Conservation (phyloP, 331 rosid species). For the Prunus yedoensis region DNA sequence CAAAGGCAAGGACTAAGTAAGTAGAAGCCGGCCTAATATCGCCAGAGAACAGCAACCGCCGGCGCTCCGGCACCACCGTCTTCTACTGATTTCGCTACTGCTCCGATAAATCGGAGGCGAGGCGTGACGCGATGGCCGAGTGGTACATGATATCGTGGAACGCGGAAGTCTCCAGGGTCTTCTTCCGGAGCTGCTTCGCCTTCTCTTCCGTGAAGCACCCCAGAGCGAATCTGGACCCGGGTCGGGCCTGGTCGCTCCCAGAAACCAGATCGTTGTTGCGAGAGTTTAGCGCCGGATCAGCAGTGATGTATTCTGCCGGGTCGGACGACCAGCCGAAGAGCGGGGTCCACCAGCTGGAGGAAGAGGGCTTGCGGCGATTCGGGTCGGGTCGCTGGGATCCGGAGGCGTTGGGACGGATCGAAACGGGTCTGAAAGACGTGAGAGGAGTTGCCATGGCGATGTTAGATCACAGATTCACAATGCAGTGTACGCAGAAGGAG, state of each 20-base stretch:
- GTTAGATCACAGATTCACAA: neutral
- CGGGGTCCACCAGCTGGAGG: slow-evolving; percentile 68
- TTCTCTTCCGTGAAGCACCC: slow-evolving; percentile 77
- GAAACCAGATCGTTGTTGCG: neutral
- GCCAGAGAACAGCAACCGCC: slow-evolving; percentile 21
- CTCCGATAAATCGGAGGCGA: slow-evolving; percentile 51
- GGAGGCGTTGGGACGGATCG: slow-evolving; percentile 38
- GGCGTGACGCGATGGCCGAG: slow-evolving; percentile 74
- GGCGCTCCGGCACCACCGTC: neutral
- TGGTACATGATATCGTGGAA: slow-evolving; percentile 79
- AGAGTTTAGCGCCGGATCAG: neutral
- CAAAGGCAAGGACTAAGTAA: neutral
- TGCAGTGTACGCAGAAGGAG: too few relatives aligned
- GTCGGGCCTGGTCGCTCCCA: slow-evolving; percentile 6
- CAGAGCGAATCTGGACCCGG: slow-evolving; percentile 30
- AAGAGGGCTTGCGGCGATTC: slow-evolving; percentile 29
- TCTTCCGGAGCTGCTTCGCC: slow-evolving; percentile 64
- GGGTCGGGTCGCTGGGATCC: slow-evolving; percentile 34
- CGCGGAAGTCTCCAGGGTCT: slow-evolving; percentile 54
- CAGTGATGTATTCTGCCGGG: slow-evolving; percentile 48
- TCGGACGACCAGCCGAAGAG: slow-evolving; percentile 60
- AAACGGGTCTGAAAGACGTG: slow-evolving; percentile 31
- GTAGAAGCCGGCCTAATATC: neutral
- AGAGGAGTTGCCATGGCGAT: slow-evolving; percentile 45
- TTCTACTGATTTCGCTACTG: slow-evolving; percentile 22